Base-by-base conservation (phyloP, 768 basidiomycete species). In the Naganishia vishniacii region DNA sequence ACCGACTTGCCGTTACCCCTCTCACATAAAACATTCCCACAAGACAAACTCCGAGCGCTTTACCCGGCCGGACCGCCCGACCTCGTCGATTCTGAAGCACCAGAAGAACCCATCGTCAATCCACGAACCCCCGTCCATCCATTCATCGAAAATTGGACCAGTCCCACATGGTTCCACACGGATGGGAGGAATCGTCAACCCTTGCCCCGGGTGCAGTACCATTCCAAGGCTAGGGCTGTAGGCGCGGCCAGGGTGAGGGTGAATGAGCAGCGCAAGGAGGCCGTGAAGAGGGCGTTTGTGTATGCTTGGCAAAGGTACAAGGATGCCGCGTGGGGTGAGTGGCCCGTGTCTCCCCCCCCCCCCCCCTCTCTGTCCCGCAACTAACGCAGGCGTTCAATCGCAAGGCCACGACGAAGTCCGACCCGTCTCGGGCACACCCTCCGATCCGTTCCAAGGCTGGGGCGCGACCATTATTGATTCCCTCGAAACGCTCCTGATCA, bases 251-350 rank as follows among this genome's bases (percentile, higher is more conserved):
- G 75, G 48, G 68, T 40, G 53, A 34, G 59, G 48, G 32, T 70
- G 34, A 69, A 71, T 37, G 66, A 67, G 37, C 64, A 72, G 53
- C 25, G 78, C 42, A 69, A 67, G 18, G 75, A 77, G 40, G 77
- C 75, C 23, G 72, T 77, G 37, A 73, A 63, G 49, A 63, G 74
- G 34, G 74, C 72, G 13, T 77, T 77, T 62, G 71, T 65, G 45
- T 68, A 70, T 46, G 72, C 72, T 61, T 77, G 76, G 76, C 73
- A 77, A 48, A 70, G 65, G 16, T 77, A 77, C 56, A 77, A 77
- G 67, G 67, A 70, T 42, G 58, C 72, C 65, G 76, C 76, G 18
- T 77, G 76, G 76, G 74, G 75, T 76, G 63, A 67, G 73, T 70
- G 15, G n/a, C n/a, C n/a, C 18, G 7, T n/a, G n/a, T n/a, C n/a